These are phyloP conservation scores for Alternaria incomplexa DNA, from an alignment of 2,329 filamentous ascomycete genomes.

Conservation along the genomic window DNA sequence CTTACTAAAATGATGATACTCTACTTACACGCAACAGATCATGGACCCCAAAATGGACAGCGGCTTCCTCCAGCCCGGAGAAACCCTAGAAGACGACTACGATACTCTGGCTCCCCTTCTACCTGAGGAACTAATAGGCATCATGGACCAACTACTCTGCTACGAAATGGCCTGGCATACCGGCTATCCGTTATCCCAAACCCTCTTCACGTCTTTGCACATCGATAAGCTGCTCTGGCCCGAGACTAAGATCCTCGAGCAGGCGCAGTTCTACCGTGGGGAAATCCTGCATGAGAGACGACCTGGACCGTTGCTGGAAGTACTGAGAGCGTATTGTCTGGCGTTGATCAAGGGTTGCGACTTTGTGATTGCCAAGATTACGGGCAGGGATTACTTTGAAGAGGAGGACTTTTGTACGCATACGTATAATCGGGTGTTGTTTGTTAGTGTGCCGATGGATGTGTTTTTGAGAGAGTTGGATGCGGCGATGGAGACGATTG, in stretches of 20 bases:
- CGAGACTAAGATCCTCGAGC: slow-evolving; percentile 65
- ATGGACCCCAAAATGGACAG: slow-evolving; percentile 99
- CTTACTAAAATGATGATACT: not conserved
- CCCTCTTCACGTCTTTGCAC: slow-evolving; percentile 90
- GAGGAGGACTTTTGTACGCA: slow-evolving; percentile 98
- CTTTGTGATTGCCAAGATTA: slow-evolving; percentile 77
- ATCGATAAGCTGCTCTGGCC: slow-evolving; percentile 82
- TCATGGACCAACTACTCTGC: slow-evolving; percentile 91
- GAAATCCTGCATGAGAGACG: slow-evolving; percentile 25
- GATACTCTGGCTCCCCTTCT: slow-evolving; percentile 71
- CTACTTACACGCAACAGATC: slow-evolving; percentile 65
- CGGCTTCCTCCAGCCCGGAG: slow-evolving; percentile 77
- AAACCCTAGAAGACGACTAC: slow-evolving; percentile 84
- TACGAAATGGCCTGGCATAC: slow-evolving; percentile 98
- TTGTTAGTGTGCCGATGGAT: slow-evolving; percentile 57
- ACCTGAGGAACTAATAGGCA: slow-evolving; percentile 83
- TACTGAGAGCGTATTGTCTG: slow-evolving; percentile 85
- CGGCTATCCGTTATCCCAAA: slow-evolving; percentile 94
- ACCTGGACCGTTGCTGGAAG: slow-evolving; percentile 48
- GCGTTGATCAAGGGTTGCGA: slow-evolving; percentile 83
- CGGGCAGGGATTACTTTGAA: slow-evolving; percentile 90
- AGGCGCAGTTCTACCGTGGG: slow-evolving; percentile 65
- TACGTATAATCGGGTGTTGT: slow-evolving; percentile 80
- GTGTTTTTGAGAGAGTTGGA: slow-evolving; percentile 44
- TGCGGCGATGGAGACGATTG: slow-evolving; percentile 36